Evolutionary conservation across 176 grass and related monocot species (phyloP).

Genomic region (Musa beccarii): DNA sequence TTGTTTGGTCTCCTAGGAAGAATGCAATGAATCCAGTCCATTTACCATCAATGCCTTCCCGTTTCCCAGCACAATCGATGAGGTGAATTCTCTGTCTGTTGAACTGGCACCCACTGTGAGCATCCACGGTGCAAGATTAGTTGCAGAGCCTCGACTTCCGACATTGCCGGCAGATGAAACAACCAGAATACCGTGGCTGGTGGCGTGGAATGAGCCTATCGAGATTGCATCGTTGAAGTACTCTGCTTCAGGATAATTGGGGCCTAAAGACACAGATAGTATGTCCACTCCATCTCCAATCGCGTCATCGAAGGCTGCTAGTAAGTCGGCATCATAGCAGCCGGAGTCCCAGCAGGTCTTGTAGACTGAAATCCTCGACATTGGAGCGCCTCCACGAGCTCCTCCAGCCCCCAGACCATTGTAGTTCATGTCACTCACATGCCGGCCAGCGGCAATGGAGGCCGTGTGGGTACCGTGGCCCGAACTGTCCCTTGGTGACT

Average conservation of each 20-base stretch:
- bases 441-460: conserved; percentile 5
- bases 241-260: conserved; percentile 16
- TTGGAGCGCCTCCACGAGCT: conserved; percentile 18
- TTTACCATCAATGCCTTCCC: conserved; percentile 11
- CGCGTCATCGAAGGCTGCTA: conserved; percentile 21
- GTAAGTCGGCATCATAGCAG: conserved; percentile 21
- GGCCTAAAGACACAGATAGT: conserved; percentile 19
- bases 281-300: conserved; percentile 22
- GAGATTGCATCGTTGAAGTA: conserved; percentile 23
- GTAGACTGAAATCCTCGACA: conserved; percentile 23
- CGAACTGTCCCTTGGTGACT: conserved; percentile 23
- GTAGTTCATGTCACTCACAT: conserved; percentile 17
- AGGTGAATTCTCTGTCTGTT: conserved; percentile 15
- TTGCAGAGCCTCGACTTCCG: conserved; percentile 17
- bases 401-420: conserved; percentile 18
- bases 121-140: conserved; percentile 22
- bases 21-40: neutral
- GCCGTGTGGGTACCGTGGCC: conserved; percentile 22
- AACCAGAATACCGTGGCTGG: conserved; percentile 13
- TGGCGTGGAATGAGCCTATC: conserved; percentile 18
- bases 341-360: conserved; percentile 19
- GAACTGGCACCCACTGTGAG: conserved; percentile 22
- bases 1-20: neutral
- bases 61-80: conserved; percentile 13
- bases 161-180: conserved; percentile 24